Percentiles rank a stretch among this genome's conserved stretches.
These are phyloP conservation scores for Heterococcus sp. DNA, from an alignment of 108 stramenopile genomes.

Conservation along the genomic window DNA sequence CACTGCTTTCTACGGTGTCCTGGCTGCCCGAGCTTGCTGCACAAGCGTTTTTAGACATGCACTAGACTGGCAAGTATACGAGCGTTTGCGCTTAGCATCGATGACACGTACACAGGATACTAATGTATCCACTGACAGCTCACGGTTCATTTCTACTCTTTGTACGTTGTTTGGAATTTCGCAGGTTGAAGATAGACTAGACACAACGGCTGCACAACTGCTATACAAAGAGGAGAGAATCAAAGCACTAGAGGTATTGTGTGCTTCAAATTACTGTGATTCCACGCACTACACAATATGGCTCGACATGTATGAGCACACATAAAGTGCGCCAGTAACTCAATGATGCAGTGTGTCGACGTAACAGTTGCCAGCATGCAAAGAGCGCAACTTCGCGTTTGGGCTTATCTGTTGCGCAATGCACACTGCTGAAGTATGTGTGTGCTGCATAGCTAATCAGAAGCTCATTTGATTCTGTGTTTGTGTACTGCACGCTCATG, in stretches of 20 bases:
- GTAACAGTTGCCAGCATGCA: no score
- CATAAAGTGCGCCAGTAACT: neutral
- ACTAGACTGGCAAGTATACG: neutral
- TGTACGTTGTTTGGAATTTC: neutral
- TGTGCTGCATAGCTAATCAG: no score
- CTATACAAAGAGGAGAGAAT: slow-evolving; percentile 37
- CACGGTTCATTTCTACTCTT: slow-evolving; percentile 12
- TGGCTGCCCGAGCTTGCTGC: neutral
- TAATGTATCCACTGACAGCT: neutral
- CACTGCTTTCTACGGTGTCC: slow-evolving; percentile 7
- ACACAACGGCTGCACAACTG: slow-evolving; percentile 23
- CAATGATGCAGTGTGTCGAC: neutral
- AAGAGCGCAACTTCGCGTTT: no score
- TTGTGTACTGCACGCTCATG: no score
- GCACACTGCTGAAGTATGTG: no score
- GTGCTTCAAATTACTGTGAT: no score
- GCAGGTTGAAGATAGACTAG: slow-evolving; percentile 39
- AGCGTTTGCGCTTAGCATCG: neutral
- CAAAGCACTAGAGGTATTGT: neutral
- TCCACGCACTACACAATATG: no score
- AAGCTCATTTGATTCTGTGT: no score
- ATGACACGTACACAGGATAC: neutral
- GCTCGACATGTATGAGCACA: no score
- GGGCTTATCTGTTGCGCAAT: no score
- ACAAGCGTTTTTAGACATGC: neutral